A percentile compares a stretch with the other conserved stretches of the same genome.
Evolutionary conservation across 1,284 basidiomycete genomes (phyloP).

Genomic region (Apiotrichum porosum): DNA sequence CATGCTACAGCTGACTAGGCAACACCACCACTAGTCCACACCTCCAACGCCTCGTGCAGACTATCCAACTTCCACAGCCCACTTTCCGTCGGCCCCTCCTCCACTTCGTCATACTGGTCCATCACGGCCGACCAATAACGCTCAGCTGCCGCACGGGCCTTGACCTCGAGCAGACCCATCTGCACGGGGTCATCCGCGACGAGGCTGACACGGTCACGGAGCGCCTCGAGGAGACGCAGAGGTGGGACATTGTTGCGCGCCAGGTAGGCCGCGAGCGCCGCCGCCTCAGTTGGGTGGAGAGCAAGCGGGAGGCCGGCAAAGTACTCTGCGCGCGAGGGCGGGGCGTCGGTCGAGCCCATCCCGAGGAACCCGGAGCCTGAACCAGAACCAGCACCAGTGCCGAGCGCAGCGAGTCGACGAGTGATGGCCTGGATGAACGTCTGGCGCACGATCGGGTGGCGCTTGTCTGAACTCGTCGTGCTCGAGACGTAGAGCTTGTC

Average conservation of each 20-base stretch:
- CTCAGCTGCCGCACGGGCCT: slow-evolving; percentile 23
- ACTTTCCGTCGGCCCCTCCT: neutral
- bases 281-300: neutral
- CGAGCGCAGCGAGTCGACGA: neutral
- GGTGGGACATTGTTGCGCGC: slow-evolving; percentile 24
- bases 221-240: slow-evolving; percentile 18
- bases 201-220: slow-evolving; percentile 16
- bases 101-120: slow-evolving; percentile 13
- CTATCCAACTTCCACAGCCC: slow-evolving; percentile 28
- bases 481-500: slow-evolving; percentile 22
- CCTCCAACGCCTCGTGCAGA: slow-evolving; percentile 19
- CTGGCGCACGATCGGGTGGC: slow-evolving; percentile 30
- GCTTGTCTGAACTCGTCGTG: slow-evolving; percentile 18
- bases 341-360: neutral
- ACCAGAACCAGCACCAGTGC: neutral
- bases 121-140: slow-evolving; percentile 13
- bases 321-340: neutral
- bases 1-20: neutral
- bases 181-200: neutral
- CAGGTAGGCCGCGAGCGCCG: slow-evolving; percentile 22
- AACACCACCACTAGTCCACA: slow-evolving; percentile 15
- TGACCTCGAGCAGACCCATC: slow-evolving; percentile 11
- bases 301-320: neutral
- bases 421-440: slow-evolving; percentile 23
- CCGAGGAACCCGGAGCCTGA: neutral